These are phyloP conservation scores for Alternaria hordeiaustralica DNA, from an alignment of 2,329 filamentous ascomycete species.

Conservation along the genomic window DNA sequence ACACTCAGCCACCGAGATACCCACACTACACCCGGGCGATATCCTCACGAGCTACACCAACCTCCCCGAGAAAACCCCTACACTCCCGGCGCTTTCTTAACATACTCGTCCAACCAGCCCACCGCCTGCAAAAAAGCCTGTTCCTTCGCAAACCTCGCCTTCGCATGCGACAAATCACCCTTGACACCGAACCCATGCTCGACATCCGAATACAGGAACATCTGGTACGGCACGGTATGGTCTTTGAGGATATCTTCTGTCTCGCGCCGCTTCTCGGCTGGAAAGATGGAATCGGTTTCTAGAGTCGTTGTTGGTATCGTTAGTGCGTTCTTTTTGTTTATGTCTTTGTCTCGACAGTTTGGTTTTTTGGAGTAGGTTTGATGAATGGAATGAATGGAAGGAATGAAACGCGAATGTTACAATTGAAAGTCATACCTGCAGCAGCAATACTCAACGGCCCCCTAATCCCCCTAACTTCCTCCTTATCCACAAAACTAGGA, in stretches of 20 bases:
- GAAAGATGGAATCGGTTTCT: constrained; percentile 68
- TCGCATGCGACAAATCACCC: constrained; percentile 64
- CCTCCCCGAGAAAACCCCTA: neutral
- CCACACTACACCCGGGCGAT: neutral
- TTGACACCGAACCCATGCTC: constrained; percentile 78
- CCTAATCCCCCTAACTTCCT: constrained; percentile 64
- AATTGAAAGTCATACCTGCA: constrained; percentile 54
- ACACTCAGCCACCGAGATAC: neutral
- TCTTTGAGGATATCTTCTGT: constrained; percentile 66
- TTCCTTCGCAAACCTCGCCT: constrained; percentile 75
- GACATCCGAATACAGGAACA: constrained; percentile 75
- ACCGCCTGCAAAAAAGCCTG: constrained; percentile 81
- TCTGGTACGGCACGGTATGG: constrained; percentile 70
- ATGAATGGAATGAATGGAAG: neutral
- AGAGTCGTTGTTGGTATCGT: neutral
- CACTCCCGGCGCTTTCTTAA: constrained; percentile 47
- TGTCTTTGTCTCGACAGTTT: neutral
- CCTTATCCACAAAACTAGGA: constrained; percentile 72
- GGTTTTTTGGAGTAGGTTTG: neutral
- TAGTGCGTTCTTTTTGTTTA: neutral
- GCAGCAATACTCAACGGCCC: constrained; percentile 68
- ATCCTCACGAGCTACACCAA: neutral
- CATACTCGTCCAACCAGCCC: constrained; percentile 74
- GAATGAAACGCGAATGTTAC: neutral
- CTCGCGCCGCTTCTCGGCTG: constrained; percentile 60